phyloP scores from a whole-genome alignment of 331 rosid species.

The Ulmus americana region DNA sequence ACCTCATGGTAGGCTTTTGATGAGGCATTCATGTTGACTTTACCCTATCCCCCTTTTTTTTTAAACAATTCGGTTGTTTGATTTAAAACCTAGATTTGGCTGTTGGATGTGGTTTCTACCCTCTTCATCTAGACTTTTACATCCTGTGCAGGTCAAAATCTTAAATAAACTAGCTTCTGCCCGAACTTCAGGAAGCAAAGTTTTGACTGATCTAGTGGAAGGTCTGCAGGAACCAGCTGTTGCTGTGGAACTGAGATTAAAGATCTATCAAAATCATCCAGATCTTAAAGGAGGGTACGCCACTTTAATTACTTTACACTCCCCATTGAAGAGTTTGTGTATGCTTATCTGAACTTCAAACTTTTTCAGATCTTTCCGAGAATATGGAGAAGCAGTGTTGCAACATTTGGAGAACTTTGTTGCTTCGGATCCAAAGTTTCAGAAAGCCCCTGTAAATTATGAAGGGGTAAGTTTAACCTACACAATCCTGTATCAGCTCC shows the following conservation, averaged over 20 bases:
- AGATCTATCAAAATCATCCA: conserved; percentile 73
- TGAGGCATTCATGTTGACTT: too few relatives aligned
- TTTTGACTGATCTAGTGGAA: conserved; percentile 63
- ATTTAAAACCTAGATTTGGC: too few relatives aligned
- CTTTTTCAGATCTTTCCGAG: conserved; percentile 70
- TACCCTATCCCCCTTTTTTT: too few relatives aligned
- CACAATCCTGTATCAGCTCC: neutral
- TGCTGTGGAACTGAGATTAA: conserved; percentile 72
- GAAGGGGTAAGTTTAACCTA: conserved; percentile 63
- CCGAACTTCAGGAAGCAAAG: conserved; percentile 84
- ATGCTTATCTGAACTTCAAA: conserved; percentile 12
- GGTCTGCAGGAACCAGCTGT: conserved; percentile 75
- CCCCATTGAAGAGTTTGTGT: conserved; percentile 6
- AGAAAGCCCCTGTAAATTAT: conserved; percentile 71
- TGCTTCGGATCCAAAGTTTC: conserved; percentile 46
- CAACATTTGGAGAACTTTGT: conserved; percentile 60
- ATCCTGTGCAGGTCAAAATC: conserved; percentile 64
- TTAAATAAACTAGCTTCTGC: conserved; percentile 85
- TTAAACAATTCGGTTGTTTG: too few relatives aligned
- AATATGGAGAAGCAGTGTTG: conserved; percentile 84
- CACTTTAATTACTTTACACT: conserved; percentile 9
- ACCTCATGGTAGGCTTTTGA: conserved; percentile 64
- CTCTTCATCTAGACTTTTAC: neutral
- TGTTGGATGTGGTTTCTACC: conserved; percentile 5
- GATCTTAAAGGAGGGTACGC: conserved; percentile 84